These are phyloP conservation scores for Elsinoe ampelina DNA, from an alignment of 2,329 filamentous ascomycete genomes.

Conservation along the genomic window DNA sequence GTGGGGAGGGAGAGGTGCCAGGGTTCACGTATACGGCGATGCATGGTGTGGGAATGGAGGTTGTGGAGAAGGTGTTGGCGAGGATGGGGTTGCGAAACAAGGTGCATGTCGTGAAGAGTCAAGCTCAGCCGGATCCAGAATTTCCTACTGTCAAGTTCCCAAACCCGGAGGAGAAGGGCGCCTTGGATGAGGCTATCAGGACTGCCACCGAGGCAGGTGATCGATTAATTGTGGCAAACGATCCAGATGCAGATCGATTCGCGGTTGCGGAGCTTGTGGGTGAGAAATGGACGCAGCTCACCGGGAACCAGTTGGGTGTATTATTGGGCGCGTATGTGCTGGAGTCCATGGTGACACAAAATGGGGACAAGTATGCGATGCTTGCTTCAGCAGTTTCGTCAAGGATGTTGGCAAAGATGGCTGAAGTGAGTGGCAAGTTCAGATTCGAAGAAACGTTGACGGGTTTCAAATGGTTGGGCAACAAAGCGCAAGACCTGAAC, in stretches of 20 bases:
- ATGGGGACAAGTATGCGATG: conserved; percentile 38
- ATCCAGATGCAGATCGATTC: conserved; percentile 57
- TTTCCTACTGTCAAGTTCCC: conserved; percentile 57
- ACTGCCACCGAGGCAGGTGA: conserved; percentile 43
- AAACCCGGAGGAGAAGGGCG: conserved; percentile 56
- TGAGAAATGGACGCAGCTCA: conserved; percentile 51
- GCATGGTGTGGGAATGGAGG: conserved; percentile 46
- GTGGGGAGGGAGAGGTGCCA: conserved; percentile 19
- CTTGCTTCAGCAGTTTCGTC: conserved; percentile 56
- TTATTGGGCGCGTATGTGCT: conserved; percentile 50
- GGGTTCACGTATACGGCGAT: conserved; percentile 41
- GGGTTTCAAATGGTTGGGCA: conserved; percentile 61
- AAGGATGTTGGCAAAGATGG: conserved; percentile 52
- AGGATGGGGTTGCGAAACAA: conserved; percentile 33
- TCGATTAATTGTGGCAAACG: conserved; percentile 50
- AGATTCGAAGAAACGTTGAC: conserved; percentile 53
- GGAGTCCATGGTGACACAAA: conserved; percentile 33
- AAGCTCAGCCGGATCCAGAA: conserved; percentile 51
- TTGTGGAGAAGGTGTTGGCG: conserved; percentile 35
- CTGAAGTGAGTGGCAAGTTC: conserved; percentile 42
- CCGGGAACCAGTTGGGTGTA: conserved; percentile 56
- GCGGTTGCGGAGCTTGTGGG: conserved; percentile 50
- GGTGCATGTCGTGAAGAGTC: conserved; percentile 41
- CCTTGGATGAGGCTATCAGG: conserved; percentile 49
- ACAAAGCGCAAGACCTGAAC: conserved; percentile 46